Percentiles rank a stretch among this genome's conserved stretches.
Conservation (phyloP, 768 basidiomycete genomes). For the Kwoniella bestiolae region DNA sequence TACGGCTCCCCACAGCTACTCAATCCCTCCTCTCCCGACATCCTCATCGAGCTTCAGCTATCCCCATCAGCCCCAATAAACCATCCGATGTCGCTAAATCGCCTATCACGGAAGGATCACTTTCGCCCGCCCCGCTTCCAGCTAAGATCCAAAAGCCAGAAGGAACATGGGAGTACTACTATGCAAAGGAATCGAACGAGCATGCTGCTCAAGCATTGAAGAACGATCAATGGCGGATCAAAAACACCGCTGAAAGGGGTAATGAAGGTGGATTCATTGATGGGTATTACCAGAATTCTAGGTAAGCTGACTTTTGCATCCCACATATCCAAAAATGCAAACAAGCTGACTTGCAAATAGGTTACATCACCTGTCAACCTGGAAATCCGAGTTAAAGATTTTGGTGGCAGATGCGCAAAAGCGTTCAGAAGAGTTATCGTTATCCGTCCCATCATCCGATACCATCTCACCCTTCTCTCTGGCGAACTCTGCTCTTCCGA, state of each 20-base stretch:
- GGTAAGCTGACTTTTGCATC: conserved; percentile 36
- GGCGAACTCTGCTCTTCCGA: conserved; percentile 45
- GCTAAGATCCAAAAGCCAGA: conserved; percentile 44
- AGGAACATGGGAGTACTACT: conserved; percentile 67
- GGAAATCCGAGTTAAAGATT: conserved; percentile 85
- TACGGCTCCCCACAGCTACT: background rate
- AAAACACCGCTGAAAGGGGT: conserved; percentile 73
- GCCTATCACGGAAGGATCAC: background rate
- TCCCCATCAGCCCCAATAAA: conserved; percentile 34
- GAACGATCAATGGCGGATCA: conserved; percentile 79
- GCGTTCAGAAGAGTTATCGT: conserved; percentile 57
- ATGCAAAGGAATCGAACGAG: conserved; percentile 70
- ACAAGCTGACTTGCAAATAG: conserved; percentile 57
- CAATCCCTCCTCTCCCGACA: conserved; percentile 15
- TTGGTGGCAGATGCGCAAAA: conserved; percentile 81
- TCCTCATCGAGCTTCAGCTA: conserved; percentile 7
- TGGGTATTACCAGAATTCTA: conserved; percentile 69
- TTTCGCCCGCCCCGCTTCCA: conserved; percentile 6
- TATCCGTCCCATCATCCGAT: conserved; percentile 31
- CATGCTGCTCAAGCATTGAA: conserved; percentile 79
- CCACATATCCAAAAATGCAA: conserved; percentile 3
- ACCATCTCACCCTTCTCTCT: conserved; percentile 39
- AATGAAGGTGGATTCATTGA: conserved; percentile 81
- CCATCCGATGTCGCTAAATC: background rate
- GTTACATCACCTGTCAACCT: conserved; percentile 86